These are phyloP conservation scores for Marchantia paleacea DNA, from an alignment of 225 moss, liverwort and hornwort genomes.

Conservation along the genomic window DNA sequence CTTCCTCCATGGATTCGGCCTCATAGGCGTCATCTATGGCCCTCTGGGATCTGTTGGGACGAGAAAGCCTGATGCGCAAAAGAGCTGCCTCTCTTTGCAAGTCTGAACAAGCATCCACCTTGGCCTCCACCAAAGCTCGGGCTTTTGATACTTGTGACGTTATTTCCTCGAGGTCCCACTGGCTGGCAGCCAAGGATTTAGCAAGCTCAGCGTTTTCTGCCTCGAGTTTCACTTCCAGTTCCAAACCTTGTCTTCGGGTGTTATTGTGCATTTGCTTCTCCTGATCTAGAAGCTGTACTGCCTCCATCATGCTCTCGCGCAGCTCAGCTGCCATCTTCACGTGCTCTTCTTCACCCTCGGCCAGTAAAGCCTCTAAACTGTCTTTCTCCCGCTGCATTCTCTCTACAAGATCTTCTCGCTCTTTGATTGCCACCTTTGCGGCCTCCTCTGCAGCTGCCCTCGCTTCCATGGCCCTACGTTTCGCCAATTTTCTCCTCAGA, in stretches of 20 bases:
- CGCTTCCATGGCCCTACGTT: slow-evolving; percentile 47
- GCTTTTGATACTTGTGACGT: slow-evolving; percentile 52
- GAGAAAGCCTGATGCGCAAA: slow-evolving; percentile 54
- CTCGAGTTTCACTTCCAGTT: slow-evolving; percentile 69
- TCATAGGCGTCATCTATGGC: slow-evolving; percentile 10
- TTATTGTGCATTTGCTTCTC: slow-evolving; percentile 67
- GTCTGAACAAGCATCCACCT: slow-evolving; percentile 63
- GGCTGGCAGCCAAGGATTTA: slow-evolving; percentile 69
- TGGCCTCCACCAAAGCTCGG: slow-evolving; percentile 67
- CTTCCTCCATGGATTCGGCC: slow-evolving; percentile 47
- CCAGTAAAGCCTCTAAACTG: slow-evolving; percentile 57
- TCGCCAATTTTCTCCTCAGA: slow-evolving; percentile 50
- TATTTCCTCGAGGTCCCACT: slow-evolving; percentile 72
- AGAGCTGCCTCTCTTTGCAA: slow-evolving; percentile 60
- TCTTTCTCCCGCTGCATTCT: slow-evolving; percentile 64
- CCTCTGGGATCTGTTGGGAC: slow-evolving; percentile 49
- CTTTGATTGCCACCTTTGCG: slow-evolving; percentile 57
- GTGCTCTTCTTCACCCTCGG: slow-evolving; percentile 73
- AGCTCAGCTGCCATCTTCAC: slow-evolving; percentile 76
- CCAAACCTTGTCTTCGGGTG: slow-evolving; percentile 65
- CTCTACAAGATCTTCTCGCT: slow-evolving; percentile 62
- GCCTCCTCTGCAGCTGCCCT: slow-evolving; percentile 68
- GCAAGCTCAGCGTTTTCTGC: slow-evolving; percentile 72
- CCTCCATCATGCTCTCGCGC: slow-evolving; percentile 66
- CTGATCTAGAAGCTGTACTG: slow-evolving; percentile 65